These are phyloP conservation scores for Coemansia asiatica DNA, from an alignment of 192 early-diverging fungal genomes.

Conservation along the genomic window DNA sequence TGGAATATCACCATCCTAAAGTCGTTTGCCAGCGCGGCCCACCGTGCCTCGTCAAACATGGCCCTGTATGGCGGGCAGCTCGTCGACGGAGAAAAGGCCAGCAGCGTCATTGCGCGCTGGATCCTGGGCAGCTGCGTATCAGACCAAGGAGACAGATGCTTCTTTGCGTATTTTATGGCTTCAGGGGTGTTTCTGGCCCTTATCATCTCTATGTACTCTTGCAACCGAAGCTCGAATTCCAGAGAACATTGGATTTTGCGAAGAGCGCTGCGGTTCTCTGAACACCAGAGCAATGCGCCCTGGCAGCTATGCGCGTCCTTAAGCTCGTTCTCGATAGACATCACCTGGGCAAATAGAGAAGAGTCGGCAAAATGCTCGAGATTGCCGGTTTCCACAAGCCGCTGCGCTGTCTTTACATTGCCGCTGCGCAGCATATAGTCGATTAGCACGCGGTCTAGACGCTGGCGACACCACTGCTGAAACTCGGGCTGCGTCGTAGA, in stretches of 20 bases:
- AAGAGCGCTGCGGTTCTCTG: conserved; percentile 83
- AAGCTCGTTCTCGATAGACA: conserved; percentile 79
- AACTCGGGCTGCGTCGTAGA: conserved; percentile 71
- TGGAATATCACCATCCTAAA: conserved; percentile 88
- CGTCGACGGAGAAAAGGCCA: conserved; percentile 81
- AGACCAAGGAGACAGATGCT: conserved; percentile 77
- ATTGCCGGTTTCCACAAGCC: conserved; percentile 56
- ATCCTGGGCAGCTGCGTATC: conserved; percentile 77
- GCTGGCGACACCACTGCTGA: conserved; percentile 79
- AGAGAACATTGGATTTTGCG: conserved; percentile 92
- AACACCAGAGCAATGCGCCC: conserved; percentile 92
- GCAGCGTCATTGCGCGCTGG: conserved; percentile 84
- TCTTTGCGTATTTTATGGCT: conserved; percentile 85
- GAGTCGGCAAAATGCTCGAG: conserved; percentile 78
- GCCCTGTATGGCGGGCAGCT: conserved; percentile 76
- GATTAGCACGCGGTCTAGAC: conserved; percentile 85
- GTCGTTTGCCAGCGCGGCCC: conserved; percentile 73
- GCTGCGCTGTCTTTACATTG: conserved; percentile 71
- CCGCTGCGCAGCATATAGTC: conserved; percentile 96
- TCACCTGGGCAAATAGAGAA: conserved; percentile 83
- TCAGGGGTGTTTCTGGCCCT: conserved; percentile 62
- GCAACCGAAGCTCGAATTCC: conserved; percentile 93
- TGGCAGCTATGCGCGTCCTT: conserved; percentile 69
- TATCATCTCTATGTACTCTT: conserved; percentile 92
- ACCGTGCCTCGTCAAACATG: conserved; percentile 62